A percentile compares a stretch with the other conserved stretches of the same genome.
phyloP scores from a whole-genome alignment of 73 alveolate genomes.

The Paramecium octaurelia region DNA sequence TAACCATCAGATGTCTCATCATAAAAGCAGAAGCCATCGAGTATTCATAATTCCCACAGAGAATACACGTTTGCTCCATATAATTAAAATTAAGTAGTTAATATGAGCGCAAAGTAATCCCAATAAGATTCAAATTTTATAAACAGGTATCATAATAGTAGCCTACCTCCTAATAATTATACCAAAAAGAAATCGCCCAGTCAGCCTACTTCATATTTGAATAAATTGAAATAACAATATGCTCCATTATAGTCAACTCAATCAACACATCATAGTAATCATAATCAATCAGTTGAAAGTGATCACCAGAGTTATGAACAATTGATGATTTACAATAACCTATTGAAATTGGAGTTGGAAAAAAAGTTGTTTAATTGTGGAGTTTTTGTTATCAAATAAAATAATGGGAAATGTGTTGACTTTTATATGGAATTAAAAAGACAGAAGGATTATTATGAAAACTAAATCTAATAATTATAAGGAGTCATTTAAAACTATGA shows the following conservation, averaged over 20 bases:
- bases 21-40: not conserved
- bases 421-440: not conserved
- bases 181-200: not conserved
- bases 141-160: not conserved
- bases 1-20: not conserved
- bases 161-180: not conserved
- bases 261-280: not conserved
- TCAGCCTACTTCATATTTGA: not conserved
- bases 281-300: not conserved
- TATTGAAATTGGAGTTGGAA: not conserved
- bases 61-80: conserved; percentile 9
- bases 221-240: not conserved
- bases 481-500: not conserved
- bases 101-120: not conserved
- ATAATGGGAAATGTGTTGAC: not conserved
- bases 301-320: not conserved
- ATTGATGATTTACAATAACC: not conserved
- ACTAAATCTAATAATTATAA: not conserved
- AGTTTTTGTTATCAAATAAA: not conserved
- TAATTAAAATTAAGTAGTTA: not conserved
- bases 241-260: not conserved
- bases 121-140: not conserved
- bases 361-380: not conserved
- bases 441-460: not conserved
- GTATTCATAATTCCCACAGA: not conserved